Evolutionary conservation across 2,329 filamentous ascomycete species (phyloP), one percentile per base, ranked within the genome.

Genomic region (Sphaerulina populicola): DNA sequence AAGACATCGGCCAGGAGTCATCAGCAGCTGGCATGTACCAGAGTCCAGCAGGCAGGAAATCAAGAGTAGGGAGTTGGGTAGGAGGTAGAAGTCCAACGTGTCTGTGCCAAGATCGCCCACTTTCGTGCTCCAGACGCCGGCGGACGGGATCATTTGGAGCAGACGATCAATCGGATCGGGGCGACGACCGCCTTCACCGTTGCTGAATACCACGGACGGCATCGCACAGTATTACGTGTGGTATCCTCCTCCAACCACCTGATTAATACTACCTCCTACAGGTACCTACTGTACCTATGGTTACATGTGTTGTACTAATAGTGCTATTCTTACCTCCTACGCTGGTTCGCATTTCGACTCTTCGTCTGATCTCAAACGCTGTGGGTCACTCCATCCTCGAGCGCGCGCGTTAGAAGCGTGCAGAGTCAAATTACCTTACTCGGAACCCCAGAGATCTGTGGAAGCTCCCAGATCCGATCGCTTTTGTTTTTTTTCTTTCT

Each of bases 401-500:
- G 31, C 10, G 31, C 31, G 31, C 45, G 45, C 37, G 44, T 47
- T 35, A 47, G 44, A 18, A 21, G 6, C 21, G 35, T 40, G 44
- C 33, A 35, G 31, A 35, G 23, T 27, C 23, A 27, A 27, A 6
- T 27, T 27, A 6, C 23, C 23, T 27, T 27, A 27, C 23, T 27
- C 23, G 6, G 23, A 27, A 3, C 23, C 23, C 23, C 5, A 6
- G 5, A 27, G 23, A 27, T 27, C 6, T 27, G 30, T 33, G 30
- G 30, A 33, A 33, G 30, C 11, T 33, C 30, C 30, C 30, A 33
- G 30, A 33, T 33, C 30, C 11, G 30, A 33, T 9, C 30, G 8
- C 30, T 9, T 12, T 12, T 18, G 2, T 18, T 18, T 18, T 3
- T 2, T n/a, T n/a, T n/a, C n/a, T n/a, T n/a, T n/a, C n/a, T n/a